Conservation (phyloP, 1,284 basidiomycete species). For the Apiotrichum porosum region DNA sequence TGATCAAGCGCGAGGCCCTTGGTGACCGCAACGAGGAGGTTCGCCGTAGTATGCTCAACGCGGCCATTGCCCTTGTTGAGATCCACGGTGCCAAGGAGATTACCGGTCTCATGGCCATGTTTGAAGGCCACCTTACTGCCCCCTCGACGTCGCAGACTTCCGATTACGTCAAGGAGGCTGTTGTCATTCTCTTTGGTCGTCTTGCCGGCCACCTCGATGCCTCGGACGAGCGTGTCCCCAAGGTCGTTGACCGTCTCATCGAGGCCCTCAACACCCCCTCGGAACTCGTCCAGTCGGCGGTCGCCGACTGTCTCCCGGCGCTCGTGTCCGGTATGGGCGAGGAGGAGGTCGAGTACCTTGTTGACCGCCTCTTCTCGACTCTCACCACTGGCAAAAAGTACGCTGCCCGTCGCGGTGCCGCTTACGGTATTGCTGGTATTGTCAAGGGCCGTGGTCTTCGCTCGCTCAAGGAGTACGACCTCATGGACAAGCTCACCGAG, state of each 20-base stretch:
- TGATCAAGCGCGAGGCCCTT: constrained; percentile 77
- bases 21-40: constrained; percentile 82
- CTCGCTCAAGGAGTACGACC: constrained; percentile 75
- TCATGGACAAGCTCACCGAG: constrained; percentile 68
- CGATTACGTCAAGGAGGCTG: constrained; percentile 89
- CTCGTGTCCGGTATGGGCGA: constrained; percentile 70
- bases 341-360: constrained; percentile 60
- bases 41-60: constrained; percentile 78
- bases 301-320: constrained; percentile 88
- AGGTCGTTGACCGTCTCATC: constrained; percentile 84
- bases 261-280: constrained; percentile 90
- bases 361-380: constrained; percentile 71
- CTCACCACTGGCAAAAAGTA: constrained; percentile 78
- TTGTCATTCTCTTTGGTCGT: constrained; percentile 91
- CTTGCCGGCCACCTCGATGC: constrained; percentile 81
- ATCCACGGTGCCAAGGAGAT: constrained; percentile 70
- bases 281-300: constrained; percentile 94
- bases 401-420: constrained; percentile 85
- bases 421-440: constrained; percentile 91
- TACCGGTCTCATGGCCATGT: constrained; percentile 71
- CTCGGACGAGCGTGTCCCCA: constrained; percentile 68
- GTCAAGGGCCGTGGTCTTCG: constrained; percentile 84
- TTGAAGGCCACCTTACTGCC: constrained; percentile 73
- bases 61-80: constrained; percentile 79
- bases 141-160: constrained; percentile 64